Conservation (phyloP, 2,329 filamentous ascomycete species). For the Talaromyces piceae region DNA sequence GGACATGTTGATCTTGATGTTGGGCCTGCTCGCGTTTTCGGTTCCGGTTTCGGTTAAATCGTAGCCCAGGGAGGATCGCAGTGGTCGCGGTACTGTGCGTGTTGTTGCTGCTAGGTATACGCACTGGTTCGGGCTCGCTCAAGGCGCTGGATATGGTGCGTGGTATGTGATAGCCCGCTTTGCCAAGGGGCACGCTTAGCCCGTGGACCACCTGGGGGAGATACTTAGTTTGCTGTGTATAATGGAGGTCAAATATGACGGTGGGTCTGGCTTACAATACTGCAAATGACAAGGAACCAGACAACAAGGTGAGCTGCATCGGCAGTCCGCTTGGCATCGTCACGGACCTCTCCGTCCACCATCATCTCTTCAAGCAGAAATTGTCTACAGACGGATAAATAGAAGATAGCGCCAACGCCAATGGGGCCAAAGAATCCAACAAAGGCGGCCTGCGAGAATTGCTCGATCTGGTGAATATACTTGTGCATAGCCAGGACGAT, state of each 20-base stretch:
- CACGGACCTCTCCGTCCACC: conserved; percentile 53
- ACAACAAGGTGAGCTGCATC: conserved; percentile 66
- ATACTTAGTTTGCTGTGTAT: not conserved
- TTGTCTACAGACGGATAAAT: conserved; percentile 72
- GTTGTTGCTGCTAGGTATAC: conserved; percentile 19
- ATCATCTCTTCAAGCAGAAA: conserved; percentile 55
- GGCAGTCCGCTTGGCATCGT: conserved; percentile 58
- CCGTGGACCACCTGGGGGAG: conserved; percentile 62
- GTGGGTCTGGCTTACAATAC: conserved; percentile 54
- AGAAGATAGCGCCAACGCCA: conserved; percentile 84
- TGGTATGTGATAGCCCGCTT: conserved; percentile 41
- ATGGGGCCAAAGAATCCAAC: conserved; percentile 92
- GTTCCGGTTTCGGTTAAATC: conserved; percentile 20
- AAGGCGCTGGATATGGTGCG: conserved; percentile 38
- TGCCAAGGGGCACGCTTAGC: conserved; percentile 64
- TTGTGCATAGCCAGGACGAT: conserved; percentile 67
- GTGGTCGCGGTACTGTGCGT: conserved; percentile 30
- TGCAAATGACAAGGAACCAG: conserved; percentile 80
- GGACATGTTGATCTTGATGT: conserved; percentile 12
- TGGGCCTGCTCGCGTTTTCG: conserved; percentile 12
- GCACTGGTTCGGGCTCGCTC: conserved; percentile 32
- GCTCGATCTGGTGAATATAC: conserved; percentile 70
- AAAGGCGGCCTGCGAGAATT: conserved; percentile 67
- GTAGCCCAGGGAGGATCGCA: conserved; percentile 1
- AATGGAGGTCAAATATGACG: not conserved